A percentile compares a stretch with the other conserved stretches of the same genome.
phyloP scores from a whole-genome alignment of 768 basidiomycete species.

The Agaricus blazei region DNA sequence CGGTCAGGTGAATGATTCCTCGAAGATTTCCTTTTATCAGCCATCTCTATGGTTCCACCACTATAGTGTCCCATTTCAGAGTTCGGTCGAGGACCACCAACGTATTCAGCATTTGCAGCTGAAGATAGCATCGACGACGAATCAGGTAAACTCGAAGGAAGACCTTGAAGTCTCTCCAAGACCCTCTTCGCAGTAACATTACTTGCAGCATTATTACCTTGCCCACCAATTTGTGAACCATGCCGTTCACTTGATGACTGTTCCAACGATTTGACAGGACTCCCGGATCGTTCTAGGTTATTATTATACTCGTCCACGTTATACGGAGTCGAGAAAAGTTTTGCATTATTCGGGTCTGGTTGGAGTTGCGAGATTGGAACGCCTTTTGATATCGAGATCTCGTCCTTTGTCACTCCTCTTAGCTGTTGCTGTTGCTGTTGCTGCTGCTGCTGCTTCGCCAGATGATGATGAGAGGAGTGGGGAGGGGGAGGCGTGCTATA shows the following conservation, averaged over 20 bases:
- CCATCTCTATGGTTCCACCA: constrained; percentile 43
- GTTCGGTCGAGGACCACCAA: constrained; percentile 54
- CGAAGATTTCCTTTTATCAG: constrained; percentile 28
- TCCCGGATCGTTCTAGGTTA: constrained; percentile 31
- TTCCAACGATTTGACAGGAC: constrained; percentile 51
- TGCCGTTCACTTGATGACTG: constrained; percentile 41
- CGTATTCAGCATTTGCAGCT: constrained; percentile 35
- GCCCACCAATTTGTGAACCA: constrained; percentile 21
- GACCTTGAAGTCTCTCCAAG: constrained; percentile 35
- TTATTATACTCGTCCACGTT: constrained; percentile 27
- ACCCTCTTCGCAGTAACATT: constrained; percentile 24
- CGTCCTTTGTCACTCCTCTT: constrained; percentile 49
- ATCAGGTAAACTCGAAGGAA: constrained; percentile 47
- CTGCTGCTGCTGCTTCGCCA: constrained; percentile 14
- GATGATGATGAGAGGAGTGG: neutral
- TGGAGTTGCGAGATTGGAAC: constrained; percentile 54
- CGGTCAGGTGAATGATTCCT: constrained; percentile 43
- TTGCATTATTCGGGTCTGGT: constrained; percentile 51
- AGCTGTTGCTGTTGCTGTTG: constrained; percentile 25
- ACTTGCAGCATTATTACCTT: neutral
- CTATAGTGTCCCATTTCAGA: constrained; percentile 82
- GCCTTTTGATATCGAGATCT: constrained; percentile 42
- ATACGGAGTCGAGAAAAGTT: constrained; percentile 49
- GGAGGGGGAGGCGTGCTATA: constrained; percentile 20
- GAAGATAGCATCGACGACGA: constrained; percentile 61